Base-by-base conservation (phyloP, 2,329 filamentous ascomycete genomes). In the Aspergillus chevalieri region DNA sequence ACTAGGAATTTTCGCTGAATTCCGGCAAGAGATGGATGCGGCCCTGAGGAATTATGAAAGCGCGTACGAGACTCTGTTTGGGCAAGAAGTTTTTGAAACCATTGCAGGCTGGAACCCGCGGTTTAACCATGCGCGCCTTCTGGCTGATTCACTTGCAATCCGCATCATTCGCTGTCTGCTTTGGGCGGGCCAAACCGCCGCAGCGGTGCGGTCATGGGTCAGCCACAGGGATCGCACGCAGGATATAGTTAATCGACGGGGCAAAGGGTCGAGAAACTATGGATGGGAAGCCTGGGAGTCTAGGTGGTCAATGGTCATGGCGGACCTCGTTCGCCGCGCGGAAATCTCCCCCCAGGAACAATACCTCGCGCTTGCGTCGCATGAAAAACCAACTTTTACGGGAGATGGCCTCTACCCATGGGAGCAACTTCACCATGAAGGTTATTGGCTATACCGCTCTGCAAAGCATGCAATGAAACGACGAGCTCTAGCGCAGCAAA, bases 211-310 rank as follows among this genome's bases (percentile, higher is more conserved):
- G 48, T 81, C 84, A 48, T 97, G 92, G 92, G 78, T 85, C 50
- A 76, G 75, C 34, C 94, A 97, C 67, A 82, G 85, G 52, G 79
- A 84, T 48, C 82, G 85, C 49, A 83, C 92, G 55, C 79, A 78
- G 48, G 86, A 89, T 59, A 81, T 96, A 47, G 76, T 96, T 14
- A 89, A 95, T 62, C 80, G 87, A 15, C 83, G 86, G 57, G 91
- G 90, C 3, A 88, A 88, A 59, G 92, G 92, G 0, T 90, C 88
- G 2, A 82, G 83, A 28, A 95, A 89, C 57, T 97, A 97, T 66
- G 89, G 89, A 5, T 97, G 91, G 88, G 82, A 89, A 62, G 91
- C 92, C 2, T 98, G 92, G 91, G 87, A 95, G 70, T 84, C 88
- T 38, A 80, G 87, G 49, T 85, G 82, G 83, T 78, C 81, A 14